A percentile compares a stretch with the other conserved stretches of the same genome.
These are phyloP conservation scores for Leccinum huronense DNA, from an alignment of 1,284 basidiomycete genomes.

Conservation along the genomic window DNA sequence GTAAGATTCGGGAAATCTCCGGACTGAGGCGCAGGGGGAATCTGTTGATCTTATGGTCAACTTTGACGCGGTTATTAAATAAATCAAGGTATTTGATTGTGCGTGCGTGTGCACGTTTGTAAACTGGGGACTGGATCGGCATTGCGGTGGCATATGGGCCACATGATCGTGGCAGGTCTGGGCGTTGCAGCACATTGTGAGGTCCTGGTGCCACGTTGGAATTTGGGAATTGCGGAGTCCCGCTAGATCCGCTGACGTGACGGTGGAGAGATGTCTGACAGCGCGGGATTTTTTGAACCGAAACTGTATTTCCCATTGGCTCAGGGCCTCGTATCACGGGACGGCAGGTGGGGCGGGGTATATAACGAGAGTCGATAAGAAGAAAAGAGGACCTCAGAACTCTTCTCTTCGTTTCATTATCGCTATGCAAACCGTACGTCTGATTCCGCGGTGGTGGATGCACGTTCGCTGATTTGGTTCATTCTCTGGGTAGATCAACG, in stretches of 20 bases:
- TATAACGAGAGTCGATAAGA: not conserved
- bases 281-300: not conserved
- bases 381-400: not conserved
- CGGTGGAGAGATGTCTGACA: not conserved
- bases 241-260: not conserved
- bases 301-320: not conserved
- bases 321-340: not conserved
- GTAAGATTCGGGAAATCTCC: not conserved
- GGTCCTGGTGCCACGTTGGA: no score
- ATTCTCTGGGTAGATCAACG: not conserved
- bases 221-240: not conserved
- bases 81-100: not conserved
- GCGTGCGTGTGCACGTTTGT: not conserved
- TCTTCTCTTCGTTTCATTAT: not conserved
- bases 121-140: no score
- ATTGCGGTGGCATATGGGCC: no score
- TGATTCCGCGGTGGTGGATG: not conserved
- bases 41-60: not conserved
- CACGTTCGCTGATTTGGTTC: not conserved
- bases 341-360: not conserved
- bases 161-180: not conserved
- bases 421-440: not conserved
- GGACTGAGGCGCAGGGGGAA: not conserved
- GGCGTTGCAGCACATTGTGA: not conserved
- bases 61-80: no score